phyloP scores from a whole-genome alignment of 768 basidiomycete species.

The Boletus tomentosulus region DNA sequence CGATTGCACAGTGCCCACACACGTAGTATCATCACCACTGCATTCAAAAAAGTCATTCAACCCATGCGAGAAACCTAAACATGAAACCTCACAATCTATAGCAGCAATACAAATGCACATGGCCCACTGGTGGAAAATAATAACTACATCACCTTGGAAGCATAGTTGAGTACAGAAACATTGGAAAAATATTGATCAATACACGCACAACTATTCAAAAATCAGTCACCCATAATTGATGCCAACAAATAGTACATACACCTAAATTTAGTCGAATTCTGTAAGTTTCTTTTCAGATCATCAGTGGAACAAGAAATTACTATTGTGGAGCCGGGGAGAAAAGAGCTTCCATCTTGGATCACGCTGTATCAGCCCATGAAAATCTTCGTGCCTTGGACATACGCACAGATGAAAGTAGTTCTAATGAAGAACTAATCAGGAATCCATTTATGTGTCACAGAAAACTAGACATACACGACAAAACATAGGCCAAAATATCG shows the following conservation, averaged over 20 bases:
- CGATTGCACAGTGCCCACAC: not conserved
- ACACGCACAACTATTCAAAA: too few species aligned
- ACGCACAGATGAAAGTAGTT: not conserved
- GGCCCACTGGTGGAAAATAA: too few species aligned
- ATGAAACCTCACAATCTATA: too few species aligned
- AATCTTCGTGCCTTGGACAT: not conserved
- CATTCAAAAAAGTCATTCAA: too few species aligned
- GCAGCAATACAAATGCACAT: too few species aligned
- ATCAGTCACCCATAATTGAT: too few species aligned
- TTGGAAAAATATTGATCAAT: too few species aligned
- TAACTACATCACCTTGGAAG: not conserved
- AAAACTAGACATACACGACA: not conserved
- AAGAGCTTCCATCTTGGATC: not conserved
- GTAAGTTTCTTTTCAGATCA: not conserved
- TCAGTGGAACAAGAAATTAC: not conserved
- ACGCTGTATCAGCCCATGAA: not conserved
- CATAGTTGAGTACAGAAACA: too few species aligned
- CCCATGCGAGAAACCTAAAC: too few species aligned
- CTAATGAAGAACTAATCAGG: not conserved
- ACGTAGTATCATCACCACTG: not conserved
- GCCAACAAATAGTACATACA: not conserved
- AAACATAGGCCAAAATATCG: not conserved
- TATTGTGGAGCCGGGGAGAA: not conserved
- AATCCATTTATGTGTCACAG: not conserved
- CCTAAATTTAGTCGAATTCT: not conserved